Percentiles rank a stretch among this genome's conserved stretches.
phyloP scores from a whole-genome alignment of 495 filamentous ascomycete species.

The Neurospora pannonica region DNA sequence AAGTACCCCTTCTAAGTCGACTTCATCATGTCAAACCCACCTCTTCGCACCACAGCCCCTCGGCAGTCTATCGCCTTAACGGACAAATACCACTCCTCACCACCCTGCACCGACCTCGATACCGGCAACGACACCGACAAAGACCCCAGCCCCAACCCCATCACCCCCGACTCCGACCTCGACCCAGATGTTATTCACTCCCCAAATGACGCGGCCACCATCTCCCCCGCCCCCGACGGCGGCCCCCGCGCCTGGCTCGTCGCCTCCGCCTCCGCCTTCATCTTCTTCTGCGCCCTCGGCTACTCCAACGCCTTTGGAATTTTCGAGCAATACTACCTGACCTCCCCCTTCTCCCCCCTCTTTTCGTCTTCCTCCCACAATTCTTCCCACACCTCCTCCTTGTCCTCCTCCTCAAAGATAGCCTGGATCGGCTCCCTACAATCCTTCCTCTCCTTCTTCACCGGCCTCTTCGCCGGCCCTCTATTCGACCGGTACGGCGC shows the following conservation, averaged over 20 bases:
- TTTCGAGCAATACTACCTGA: slow-evolving; percentile 50
- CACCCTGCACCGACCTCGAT: not conserved
- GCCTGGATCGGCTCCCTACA: slow-evolving; percentile 50
- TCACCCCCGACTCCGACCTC: not conserved
- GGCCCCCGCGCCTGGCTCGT: slow-evolving; percentile 18
- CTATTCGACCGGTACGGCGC: slow-evolving; percentile 44
- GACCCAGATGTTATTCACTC: not conserved
- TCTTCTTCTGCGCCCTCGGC: slow-evolving; percentile 47
- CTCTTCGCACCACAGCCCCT: not conserved
- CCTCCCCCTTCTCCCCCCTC: not conserved
- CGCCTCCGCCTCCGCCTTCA: slow-evolving; percentile 9
- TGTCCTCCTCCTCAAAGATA: slow-evolving; percentile 39
- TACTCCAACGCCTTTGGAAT: slow-evolving; percentile 54
- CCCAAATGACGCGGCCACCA: not conserved
- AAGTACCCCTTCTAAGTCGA: not conserved
- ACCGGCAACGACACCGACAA: not conserved
- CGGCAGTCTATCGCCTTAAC: not conserved
- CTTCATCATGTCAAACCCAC: not conserved
- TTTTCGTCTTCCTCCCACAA: not conserved
- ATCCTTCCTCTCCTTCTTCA: slow-evolving; percentile 35
- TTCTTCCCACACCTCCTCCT: slow-evolving; percentile 33
- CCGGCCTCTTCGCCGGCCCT: slow-evolving; percentile 37
- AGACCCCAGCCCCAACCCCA: not conserved
- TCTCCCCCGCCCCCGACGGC: slow-evolving; percentile 14
- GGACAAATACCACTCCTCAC: not conserved